Conservation (phyloP, 805 yeast genomes). For the Metschnikowia corniflorae region DNA sequence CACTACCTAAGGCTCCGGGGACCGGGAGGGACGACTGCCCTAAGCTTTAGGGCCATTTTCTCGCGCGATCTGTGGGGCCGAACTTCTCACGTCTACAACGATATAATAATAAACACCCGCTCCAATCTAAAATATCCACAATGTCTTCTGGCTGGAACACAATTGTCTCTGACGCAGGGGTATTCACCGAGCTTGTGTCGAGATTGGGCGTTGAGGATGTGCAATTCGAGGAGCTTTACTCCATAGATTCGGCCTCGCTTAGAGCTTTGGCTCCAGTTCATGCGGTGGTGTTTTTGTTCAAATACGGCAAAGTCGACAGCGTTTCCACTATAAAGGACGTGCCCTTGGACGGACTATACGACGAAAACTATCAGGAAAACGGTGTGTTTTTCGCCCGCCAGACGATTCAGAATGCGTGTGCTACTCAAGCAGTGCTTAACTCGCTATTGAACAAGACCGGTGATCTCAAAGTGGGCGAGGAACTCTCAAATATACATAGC, state of each 20-base stretch:
- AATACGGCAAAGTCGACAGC: constrained; percentile 46
- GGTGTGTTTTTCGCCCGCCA: constrained; percentile 60
- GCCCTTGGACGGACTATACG: constrained; percentile 47
- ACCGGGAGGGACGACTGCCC: no score
- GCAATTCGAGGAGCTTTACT: constrained; percentile 55
- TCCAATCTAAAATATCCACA: no score
- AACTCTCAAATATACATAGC: constrained; percentile 43
- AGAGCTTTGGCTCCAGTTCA: constrained; percentile 40
- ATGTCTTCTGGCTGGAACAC: constrained; percentile 51
- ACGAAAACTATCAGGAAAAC: constrained; percentile 26
- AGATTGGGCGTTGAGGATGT: constrained; percentile 49
- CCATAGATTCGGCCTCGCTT: constrained; percentile 46
- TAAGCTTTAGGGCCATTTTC: no score
- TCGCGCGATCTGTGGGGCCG: no score
- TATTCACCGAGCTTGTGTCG: constrained; percentile 61
- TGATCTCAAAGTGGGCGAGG: constrained; percentile 45
- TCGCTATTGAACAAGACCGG: constrained; percentile 44
- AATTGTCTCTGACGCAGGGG: constrained; percentile 64
- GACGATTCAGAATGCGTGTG: constrained; percentile 66
- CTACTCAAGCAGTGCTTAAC: constrained; percentile 67
- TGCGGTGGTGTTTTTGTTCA: constrained; percentile 62
- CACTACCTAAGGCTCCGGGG: no score
- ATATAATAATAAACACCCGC: no score
- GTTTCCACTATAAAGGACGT: constrained; percentile 24
- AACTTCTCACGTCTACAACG: no score